Base-by-base conservation (phyloP, 148 eudicot genomes). In the Bassia scoparia region DNA sequence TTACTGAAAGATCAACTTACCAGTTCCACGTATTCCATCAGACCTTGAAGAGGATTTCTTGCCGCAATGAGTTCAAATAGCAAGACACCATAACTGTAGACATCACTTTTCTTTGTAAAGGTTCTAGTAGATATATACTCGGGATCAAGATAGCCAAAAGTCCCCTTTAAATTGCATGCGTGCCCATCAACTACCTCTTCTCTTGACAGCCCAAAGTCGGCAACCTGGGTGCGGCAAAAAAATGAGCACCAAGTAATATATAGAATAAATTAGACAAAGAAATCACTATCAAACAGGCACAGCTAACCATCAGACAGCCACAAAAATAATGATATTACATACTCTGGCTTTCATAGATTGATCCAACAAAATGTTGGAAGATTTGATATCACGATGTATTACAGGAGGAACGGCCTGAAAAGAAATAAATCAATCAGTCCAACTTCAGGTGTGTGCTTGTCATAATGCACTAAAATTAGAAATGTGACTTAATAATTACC, bases 311-410 rank as follows among this genome's bases (percentile, higher is more conserved):
- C 3, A 50, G 33, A 62, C 6, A 61, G 60, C 33, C 31, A 61
- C 38, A 33, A 37, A 38, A 55, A 41, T 5, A 29, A 69, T 60
- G 26, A 9, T 26, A 9, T 53, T 12, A 78, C 90, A 37, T 87
- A 93, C 97, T 84, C 98, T 84, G 59, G 96, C 98, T 84, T 88
- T 88, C 98, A 95, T 95, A 48, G 93, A 86, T 75, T 95, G 89
- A 81, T 95, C 98, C 97, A 95, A 86, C 87, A 95, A 84, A 65
- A 95, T 91, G 76, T 95, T 95, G 93, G 98, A 84, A 54, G 97
- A 89, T 85, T 95, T 95, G 71, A 95, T 88, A 80, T 95, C 98
- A 46, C 97, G 91, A 65, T 95, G 98, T 83, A 91, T 85, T 61
- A 95, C 97, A 26, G 98, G 89, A 74, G 98, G 98, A 75, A 87